A percentile compares a stretch with the other conserved stretches of the same genome.
phyloP scores from a whole-genome alignment of 371 early-diverging fungal genomes.

The Choanephora cucurbitarum region DNA sequence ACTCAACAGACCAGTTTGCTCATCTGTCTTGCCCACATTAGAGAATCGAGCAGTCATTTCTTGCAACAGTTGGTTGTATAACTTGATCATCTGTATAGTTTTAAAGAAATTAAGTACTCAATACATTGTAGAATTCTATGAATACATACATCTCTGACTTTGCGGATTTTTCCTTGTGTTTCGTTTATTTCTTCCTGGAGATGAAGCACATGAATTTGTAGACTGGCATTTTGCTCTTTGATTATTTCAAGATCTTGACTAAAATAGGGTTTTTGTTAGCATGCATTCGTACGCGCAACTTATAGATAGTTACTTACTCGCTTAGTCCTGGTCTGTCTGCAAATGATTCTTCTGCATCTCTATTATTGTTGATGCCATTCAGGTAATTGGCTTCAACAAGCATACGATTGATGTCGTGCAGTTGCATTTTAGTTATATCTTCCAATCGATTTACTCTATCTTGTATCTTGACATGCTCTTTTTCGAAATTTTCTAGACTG shows the following conservation, averaged over 20 bases:
- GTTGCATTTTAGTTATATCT: slow-evolving; percentile 64
- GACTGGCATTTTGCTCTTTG: slow-evolving; percentile 61
- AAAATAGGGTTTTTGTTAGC: not conserved
- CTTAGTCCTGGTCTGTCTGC: slow-evolving; percentile 38
- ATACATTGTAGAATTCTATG: not conserved
- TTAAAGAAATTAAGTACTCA: too few relatives aligned
- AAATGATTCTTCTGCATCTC: slow-evolving; percentile 29
- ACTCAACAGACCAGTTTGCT: slow-evolving; percentile 24
- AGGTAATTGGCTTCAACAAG: slow-evolving; percentile 61
- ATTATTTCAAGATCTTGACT: slow-evolving; percentile 57
- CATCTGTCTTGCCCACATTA: slow-evolving; percentile 28
- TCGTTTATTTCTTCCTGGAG: slow-evolving; percentile 75
- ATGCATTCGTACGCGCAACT: too few relatives aligned
- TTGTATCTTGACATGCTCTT: slow-evolving; percentile 58
- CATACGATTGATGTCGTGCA: slow-evolving; percentile 71
- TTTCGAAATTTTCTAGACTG: slow-evolving; percentile 43
- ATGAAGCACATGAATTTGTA: slow-evolving; percentile 60
- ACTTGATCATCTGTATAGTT: slow-evolving; percentile 43
- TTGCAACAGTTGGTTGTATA: slow-evolving; percentile 58
- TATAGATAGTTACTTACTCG: slow-evolving; percentile 33
- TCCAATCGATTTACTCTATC: slow-evolving; percentile 63
- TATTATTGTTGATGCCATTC: slow-evolving; percentile 42
- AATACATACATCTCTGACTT: slow-evolving; percentile 70
- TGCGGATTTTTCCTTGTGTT: slow-evolving; percentile 67
- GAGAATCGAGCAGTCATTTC: slow-evolving; percentile 48